These are phyloP conservation scores for Dendryphion nanum DNA, from an alignment of 2,329 filamentous ascomycete genomes.

Conservation along the genomic window DNA sequence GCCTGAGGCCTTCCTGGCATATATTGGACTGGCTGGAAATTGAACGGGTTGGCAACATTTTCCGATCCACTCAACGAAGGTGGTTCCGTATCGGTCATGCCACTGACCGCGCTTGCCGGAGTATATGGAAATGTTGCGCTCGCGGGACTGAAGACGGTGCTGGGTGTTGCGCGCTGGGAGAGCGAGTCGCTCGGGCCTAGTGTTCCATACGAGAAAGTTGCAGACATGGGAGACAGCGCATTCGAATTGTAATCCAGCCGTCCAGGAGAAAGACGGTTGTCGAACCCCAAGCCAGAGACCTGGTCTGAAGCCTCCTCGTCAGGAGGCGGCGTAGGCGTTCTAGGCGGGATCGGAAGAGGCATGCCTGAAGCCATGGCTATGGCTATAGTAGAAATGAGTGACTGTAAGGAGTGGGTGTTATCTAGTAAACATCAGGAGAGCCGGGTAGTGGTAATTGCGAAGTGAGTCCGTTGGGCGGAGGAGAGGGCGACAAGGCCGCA, in stretches of 20 bases:
- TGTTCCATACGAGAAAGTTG: conserved; percentile 36
- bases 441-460: no score
- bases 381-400: conserved; percentile 17
- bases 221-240: conserved; percentile 41
- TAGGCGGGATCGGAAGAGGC: conserved; percentile 59
- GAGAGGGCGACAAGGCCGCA: no score
- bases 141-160: conserved; percentile 29
- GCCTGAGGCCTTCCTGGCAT: conserved; percentile 62
- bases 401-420: conserved; percentile 18
- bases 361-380: conserved; percentile 58
- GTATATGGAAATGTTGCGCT: conserved; percentile 36
- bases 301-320: conserved; percentile 40
- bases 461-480: no score
- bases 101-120: conserved; percentile 27
- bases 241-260: conserved; percentile 28
- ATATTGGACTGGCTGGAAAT: conserved; percentile 72
- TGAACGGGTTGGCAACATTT: conserved; percentile 71
- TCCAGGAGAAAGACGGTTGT: conserved; percentile 24
- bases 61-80: conserved; percentile 32
- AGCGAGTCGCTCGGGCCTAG: conserved; percentile 34
- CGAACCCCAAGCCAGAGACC: conserved; percentile 33
- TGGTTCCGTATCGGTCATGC: conserved; percentile 26
- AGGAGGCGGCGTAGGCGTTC: conserved; percentile 64
- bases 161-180: conserved; percentile 33
- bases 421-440: no score